Evolutionary conservation across 306 rosid genomes (phyloP), one percentile per base, ranked within the genome.

Genomic region (Oxytropis ochrocephala): DNA sequence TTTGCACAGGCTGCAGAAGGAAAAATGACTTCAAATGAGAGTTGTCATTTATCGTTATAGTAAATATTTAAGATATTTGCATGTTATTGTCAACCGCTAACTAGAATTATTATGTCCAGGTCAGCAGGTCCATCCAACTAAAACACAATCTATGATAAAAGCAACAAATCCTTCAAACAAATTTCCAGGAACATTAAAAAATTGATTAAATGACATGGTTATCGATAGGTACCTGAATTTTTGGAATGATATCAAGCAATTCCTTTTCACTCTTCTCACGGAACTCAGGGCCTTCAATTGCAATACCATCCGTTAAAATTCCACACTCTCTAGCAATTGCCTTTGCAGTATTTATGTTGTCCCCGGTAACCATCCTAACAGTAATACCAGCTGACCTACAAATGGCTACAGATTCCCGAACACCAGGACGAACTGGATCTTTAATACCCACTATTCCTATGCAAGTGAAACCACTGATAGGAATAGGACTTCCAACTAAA

Each of bases 301-400:
- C 97, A 64, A 87, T 77, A 70, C 99, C 96, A 49, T 82, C 88
- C 1, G 99, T 94, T 74, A 94, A 76, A 80, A 94, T 94, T 73
- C 99, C 97, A 80, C 97, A 94, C 75, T 94, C 99, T 73, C 92
- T 87, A 47, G 99, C 97, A 80, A 94, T 94, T 42, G 99, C 99
- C 87, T 89, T 91, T 55, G 99, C 99, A 60, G 99, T 94, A 73
- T 79, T 84, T 82, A 94, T 91, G 82, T 94, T 94, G 77, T 91
- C 99, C 59, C 99, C 99, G 3, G 97, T 94, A 58, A 94, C 99
- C 99, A 94, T 91, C 73, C 97, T 78, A 47, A 91, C 99, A 55
- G 79, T 78, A 63, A 94, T 89, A 70, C 97, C 97, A 69, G 99
- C 99, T 14, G 99, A 76, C 85, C 85, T 91, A 83, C 97, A 94